Evolutionary conservation across 2,329 filamentous ascomycete species (phyloP).

Genomic region (Rhynchosporium secalis): DNA sequence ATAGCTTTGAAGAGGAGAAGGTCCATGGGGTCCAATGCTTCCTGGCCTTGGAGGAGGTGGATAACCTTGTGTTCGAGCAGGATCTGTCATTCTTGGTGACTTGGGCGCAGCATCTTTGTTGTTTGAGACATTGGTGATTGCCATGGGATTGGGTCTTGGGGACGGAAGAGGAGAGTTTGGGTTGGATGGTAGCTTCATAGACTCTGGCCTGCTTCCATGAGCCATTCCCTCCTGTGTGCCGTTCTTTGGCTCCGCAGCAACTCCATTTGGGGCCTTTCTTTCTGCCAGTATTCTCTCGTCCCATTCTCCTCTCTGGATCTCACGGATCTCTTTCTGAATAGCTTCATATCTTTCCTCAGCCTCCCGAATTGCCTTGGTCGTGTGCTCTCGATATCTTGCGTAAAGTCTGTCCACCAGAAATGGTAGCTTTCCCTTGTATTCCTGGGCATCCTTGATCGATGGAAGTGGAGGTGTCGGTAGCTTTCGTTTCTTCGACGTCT

Average conservation of each 20-base stretch:
- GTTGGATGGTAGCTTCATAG: constrained; percentile 16
- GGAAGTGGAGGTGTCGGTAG: constrained; percentile 63
- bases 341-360: constrained; percentile 69
- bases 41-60: constrained; percentile 25
- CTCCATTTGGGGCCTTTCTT: constrained; percentile 25
- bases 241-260: constrained; percentile 25
- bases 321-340: constrained; percentile 66
- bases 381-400: constrained; percentile 67
- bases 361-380: constrained; percentile 69
- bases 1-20: constrained; percentile 34
- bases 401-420: constrained; percentile 73
- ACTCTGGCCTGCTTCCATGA: constrained; percentile 16
- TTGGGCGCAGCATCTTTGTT: constrained; percentile 25
- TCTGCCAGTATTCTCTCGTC: constrained; percentile 44
- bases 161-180: constrained; percentile 23
- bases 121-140: constrained; percentile 35
- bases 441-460: constrained; percentile 64
- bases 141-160: constrained; percentile 26
- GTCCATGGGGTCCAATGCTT: constrained; percentile 32
- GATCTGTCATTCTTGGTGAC: constrained; percentile 22
- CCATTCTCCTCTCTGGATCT: constrained; percentile 62
- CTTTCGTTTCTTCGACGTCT: constrained; percentile 70
- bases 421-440: constrained; percentile 67
- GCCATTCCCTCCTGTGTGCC: constrained; percentile 22
- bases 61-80: constrained; percentile 17